Percentiles rank a stretch among this genome's conserved stretches.
phyloP scores from a whole-genome alignment of 148 eudicot genomes.

The Rhododendron vialii region DNA sequence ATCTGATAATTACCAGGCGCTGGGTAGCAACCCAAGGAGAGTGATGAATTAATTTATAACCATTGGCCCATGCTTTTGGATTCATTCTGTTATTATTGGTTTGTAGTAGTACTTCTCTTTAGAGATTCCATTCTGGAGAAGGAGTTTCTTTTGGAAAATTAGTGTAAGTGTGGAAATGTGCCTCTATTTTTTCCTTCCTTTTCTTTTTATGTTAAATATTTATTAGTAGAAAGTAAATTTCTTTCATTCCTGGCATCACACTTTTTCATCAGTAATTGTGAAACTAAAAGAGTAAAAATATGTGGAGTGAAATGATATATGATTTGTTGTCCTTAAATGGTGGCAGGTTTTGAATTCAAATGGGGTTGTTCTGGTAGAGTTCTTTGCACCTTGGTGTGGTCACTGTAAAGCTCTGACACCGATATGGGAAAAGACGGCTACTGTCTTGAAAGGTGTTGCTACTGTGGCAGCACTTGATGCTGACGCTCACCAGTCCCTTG shows the following conservation, averaged over 20 bases:
- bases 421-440: slow-evolving; percentile 86
- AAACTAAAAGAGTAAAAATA: background rate
- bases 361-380: slow-evolving; percentile 85
- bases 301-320: background rate
- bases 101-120: background rate
- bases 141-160: background rate
- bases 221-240: background rate
- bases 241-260: background rate
- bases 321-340: slow-evolving; percentile 6
- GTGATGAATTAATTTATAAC: background rate
- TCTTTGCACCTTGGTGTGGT: slow-evolving; percentile 98
- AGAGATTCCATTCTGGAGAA: background rate
- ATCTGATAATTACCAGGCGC: background rate
- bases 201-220: too few relatives aligned
- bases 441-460: slow-evolving; percentile 82
- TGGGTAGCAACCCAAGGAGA: background rate
- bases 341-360: slow-evolving; percentile 79
- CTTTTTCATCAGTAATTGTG: background rate
- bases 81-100: background rate
- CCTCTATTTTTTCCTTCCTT: background rate
- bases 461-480: slow-evolving; percentile 97
- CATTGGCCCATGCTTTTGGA: background rate
- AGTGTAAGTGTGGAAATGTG: background rate
- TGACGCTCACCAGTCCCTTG: slow-evolving; percentile 86
- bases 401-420: slow-evolving; percentile 92